These are phyloP conservation scores for Hygrophorus pudorinus DNA, from an alignment of 768 basidiomycete species.

Conservation along the genomic window DNA sequence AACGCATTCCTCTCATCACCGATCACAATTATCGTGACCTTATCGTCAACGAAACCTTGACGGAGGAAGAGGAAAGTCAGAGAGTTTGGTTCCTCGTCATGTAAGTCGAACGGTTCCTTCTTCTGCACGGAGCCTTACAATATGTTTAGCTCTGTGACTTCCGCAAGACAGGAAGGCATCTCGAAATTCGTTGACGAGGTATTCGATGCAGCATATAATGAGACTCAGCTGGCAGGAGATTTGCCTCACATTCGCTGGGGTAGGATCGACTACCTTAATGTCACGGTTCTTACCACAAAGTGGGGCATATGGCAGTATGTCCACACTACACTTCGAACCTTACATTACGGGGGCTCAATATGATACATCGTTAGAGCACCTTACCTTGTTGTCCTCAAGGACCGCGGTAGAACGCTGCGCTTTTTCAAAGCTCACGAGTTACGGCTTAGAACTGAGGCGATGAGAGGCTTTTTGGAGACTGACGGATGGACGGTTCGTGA, in stretches of 20 bases:
- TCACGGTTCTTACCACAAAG: slow-evolving; percentile 74
- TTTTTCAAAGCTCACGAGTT: slow-evolving; percentile 65
- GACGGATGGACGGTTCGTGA: slow-evolving; percentile 54
- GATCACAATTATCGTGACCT: slow-evolving; percentile 71
- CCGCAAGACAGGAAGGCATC: slow-evolving; percentile 48
- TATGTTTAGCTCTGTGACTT: slow-evolving; percentile 42
- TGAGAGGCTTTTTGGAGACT: slow-evolving; percentile 57
- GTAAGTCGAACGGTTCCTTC: slow-evolving; percentile 31
- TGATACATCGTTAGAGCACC: slow-evolving; percentile 48
- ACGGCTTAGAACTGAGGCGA: slow-evolving; percentile 43
- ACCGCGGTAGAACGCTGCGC: slow-evolving; percentile 70
- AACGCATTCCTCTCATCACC: slow-evolving; percentile 67
- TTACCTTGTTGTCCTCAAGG: slow-evolving; percentile 54
- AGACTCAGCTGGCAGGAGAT: slow-evolving; percentile 46
- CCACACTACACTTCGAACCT: not conserved
- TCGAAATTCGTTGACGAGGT: slow-evolving; percentile 62
- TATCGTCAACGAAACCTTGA: slow-evolving; percentile 60
- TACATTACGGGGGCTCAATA: slow-evolving; percentile 1
- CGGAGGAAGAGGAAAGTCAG: slow-evolving; percentile 51
- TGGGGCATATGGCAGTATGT: slow-evolving; percentile 82
- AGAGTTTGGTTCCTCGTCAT: slow-evolving; percentile 73
- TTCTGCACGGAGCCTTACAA: slow-evolving; percentile 4
- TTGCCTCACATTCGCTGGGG: slow-evolving; percentile 71
- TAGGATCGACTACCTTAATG: slow-evolving; percentile 81
- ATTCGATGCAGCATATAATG: slow-evolving; percentile 69